Evolutionary conservation across 805 yeast species (phyloP).

Genomic region (Saccharomycopsis fermentans): DNA sequence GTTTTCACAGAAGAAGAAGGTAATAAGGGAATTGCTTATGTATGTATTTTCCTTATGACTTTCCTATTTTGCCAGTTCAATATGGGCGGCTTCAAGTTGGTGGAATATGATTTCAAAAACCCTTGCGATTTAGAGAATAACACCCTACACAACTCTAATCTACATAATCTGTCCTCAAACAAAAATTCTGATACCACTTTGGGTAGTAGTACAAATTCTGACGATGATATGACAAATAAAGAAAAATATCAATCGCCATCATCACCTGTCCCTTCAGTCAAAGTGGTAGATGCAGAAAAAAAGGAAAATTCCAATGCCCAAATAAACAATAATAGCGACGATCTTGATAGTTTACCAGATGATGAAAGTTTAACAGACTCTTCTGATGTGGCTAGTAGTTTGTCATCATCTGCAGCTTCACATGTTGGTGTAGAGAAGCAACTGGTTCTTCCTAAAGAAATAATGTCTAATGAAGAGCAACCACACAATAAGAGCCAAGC

Average conservation of each 20-base stretch:
- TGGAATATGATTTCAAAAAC: constrained; percentile 56
- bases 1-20: constrained; percentile 51
- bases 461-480: not conserved
- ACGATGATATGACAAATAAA: constrained; percentile 21
- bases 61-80: constrained; percentile 64
- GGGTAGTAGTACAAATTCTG: constrained; percentile 19
- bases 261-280: constrained; percentile 5
- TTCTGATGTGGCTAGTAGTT: constrained; percentile 1
- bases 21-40: constrained; percentile 71
- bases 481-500: not conserved
- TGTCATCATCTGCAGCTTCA: constrained; percentile 5
- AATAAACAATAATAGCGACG: not conserved
- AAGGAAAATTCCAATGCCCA: not conserved
- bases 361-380: not conserved
- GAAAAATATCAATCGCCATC: constrained; percentile 20
- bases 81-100: constrained; percentile 60
- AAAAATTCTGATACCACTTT: not conserved
- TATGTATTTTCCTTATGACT: constrained; percentile 63
- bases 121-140: not conserved
- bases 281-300: not conserved
- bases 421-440: not conserved
- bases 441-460: not conserved
- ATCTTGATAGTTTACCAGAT: not conserved
- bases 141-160: not conserved
- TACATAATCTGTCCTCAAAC: not conserved